Evolutionary conservation across 768 basidiomycete species (phyloP), one percentile per base, ranked within the genome.

Genomic region (Termitomyces bulborhizus): DNA sequence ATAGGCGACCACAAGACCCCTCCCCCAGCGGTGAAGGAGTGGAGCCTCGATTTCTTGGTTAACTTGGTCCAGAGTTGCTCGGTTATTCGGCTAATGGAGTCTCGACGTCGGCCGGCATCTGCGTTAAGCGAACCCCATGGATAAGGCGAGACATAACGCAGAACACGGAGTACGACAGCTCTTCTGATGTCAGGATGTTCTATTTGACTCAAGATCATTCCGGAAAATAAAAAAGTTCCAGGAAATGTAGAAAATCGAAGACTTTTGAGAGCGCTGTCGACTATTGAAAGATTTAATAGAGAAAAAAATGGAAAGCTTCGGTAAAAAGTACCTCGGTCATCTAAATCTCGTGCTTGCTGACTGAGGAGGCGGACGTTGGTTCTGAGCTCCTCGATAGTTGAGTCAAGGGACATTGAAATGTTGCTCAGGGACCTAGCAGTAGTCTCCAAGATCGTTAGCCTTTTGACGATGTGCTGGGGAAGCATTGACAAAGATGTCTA

Each of bases 101-200:
- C 58, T 40, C 63, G 66, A 8, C 81, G 76, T 34, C 90, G 77
- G 56, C 77, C 69, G 2, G 76, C 81, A 59, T 90, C 84, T 1
- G 90, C 80, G 7, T 73, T 77, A 16, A 77, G 62, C 46, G 82
- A 82, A 4, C 91, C 91, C 91, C 91, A 93, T 2, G 88, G 85
- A 39, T 79, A 73, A 44, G 82, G 84, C 0, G 90, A 92, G 41
- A 84, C 71, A 62, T 83, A 87, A 13, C 89, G 88, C 50, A 90
- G 70, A 29, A 85, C 72, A 32, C 83, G 78, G 42, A 78, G 67
- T 57, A 84, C 64, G 43, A 84, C 62, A 2, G 76, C 75, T 43
- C 62, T 65, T 49, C 69, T 73, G 16, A 80, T 63, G 16, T 68
- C 58, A 0, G 67, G 66, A 40, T 77, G 69, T 1, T 63, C 56